phyloP scores from a whole-genome alignment of 2,329 filamentous ascomycete genomes.

The Magnaporthiopsis incrustans region DNA sequence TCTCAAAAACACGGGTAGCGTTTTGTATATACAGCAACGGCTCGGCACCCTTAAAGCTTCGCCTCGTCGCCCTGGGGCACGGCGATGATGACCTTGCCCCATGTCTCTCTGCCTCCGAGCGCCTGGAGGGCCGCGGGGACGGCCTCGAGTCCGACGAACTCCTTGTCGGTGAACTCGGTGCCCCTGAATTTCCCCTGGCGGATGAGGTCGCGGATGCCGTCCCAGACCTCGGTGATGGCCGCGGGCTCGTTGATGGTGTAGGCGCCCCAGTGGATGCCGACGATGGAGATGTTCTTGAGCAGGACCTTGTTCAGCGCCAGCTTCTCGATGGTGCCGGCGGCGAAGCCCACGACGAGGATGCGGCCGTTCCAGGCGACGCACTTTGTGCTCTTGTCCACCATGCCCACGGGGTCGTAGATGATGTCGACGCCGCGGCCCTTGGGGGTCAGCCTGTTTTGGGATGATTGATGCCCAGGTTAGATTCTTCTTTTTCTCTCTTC shows the following conservation, averaged over 20 bases:
- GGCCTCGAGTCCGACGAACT: constrained; percentile 74
- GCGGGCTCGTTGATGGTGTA: constrained; percentile 68
- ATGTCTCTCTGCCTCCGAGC: constrained; percentile 73
- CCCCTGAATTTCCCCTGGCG: constrained; percentile 69
- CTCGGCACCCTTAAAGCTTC: constrained; percentile 36
- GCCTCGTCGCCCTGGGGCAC: constrained; percentile 60
- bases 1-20: not conserved
- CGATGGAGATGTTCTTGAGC: constrained; percentile 85
- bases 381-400: constrained; percentile 82
- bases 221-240: constrained; percentile 67
- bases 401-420: constrained; percentile 87
- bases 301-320: constrained; percentile 87
- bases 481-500: too few relatives aligned
- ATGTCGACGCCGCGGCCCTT: constrained; percentile 73
- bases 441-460: constrained; percentile 50
- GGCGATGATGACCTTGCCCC: constrained; percentile 93
- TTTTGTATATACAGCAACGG: not conserved
- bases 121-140: constrained; percentile 70
- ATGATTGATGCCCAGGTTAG: too few relatives aligned
- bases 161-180: constrained; percentile 74
- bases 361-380: constrained; percentile 91
- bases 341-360: constrained; percentile 82
- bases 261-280: constrained; percentile 87
- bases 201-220: constrained; percentile 72
- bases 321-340: constrained; percentile 80